phyloP scores from a whole-genome alignment of 2,329 filamentous ascomycete species.

The Ophiostoma angusticollis region DNA sequence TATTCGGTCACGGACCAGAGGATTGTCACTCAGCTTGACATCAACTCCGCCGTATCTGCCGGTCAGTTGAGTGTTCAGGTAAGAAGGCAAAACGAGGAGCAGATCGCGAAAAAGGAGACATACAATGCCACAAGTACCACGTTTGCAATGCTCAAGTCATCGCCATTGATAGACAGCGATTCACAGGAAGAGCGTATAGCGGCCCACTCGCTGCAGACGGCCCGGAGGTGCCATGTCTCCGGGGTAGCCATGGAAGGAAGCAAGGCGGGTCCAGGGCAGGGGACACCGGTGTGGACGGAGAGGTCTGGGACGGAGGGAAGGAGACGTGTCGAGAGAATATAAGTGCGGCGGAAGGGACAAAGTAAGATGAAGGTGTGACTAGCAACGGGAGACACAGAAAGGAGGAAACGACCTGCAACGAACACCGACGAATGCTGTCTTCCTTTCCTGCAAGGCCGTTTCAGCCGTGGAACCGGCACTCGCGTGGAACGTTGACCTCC shows the following conservation, averaged over 20 bases:
- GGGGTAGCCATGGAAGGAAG: neutral
- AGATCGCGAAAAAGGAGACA: neutral
- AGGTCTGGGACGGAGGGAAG: too few relatives aligned
- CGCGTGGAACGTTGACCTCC: too few relatives aligned
- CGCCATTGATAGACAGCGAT: constrained; percentile 2
- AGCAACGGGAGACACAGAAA: too few relatives aligned
- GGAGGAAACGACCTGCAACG: too few relatives aligned
- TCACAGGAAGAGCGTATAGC: neutral
- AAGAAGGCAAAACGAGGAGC: neutral
- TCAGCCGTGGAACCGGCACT: too few relatives aligned
- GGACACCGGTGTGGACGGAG: too few relatives aligned
- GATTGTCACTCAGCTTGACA: neutral
- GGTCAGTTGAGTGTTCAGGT: neutral
- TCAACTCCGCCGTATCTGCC: constrained; percentile 1
- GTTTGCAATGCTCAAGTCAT: constrained; percentile 3
- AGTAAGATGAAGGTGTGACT: too few relatives aligned
- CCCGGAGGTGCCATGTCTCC: neutral
- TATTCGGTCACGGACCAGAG: constrained; percentile 2
- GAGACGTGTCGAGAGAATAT: too few relatives aligned
- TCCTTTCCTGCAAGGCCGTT: too few relatives aligned
- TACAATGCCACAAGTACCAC: constrained; percentile 8
- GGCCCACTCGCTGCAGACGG: constrained; percentile 6
- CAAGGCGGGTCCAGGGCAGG: too few relatives aligned
- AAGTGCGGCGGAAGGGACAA: too few relatives aligned
- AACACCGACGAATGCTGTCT: too few relatives aligned